Evolutionary conservation across 2,329 filamentous ascomycete species (phyloP), one percentile per base, ranked within the genome.

Genomic region (Hypoxylon rubiginosum): DNA sequence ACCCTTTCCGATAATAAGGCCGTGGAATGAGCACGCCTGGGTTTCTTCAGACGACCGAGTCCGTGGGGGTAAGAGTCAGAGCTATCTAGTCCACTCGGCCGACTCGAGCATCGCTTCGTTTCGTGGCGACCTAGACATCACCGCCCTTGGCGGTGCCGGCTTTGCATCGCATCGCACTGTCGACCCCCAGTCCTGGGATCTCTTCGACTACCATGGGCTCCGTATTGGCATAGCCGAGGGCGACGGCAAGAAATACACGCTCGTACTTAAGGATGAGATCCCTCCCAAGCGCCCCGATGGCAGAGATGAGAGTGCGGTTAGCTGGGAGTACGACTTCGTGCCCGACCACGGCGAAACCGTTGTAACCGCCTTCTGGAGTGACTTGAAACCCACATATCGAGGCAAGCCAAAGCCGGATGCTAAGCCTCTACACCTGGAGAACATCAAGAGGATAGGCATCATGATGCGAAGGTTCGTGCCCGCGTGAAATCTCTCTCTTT

Each of bases 81-180:
- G 87, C 32, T 78, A 83, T 66, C 76, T 88, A n/a, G 77, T 76
- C 45, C 78, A 79, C 51, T 64, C 74, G 19, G 60, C 65, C 2
- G 62, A 43, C 5, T 56, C 67, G 28, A 64, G 66, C 4, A 64
- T 73, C 78, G 88, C 90, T 78, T 59, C 84, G 79, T 94, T 94
- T 79, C 80, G 87, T 68, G 92, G 93, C 2, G 82, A 83, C 24
- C 84, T 96, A 19, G 92, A 96, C 79, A 93, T 90, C 68, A 85
- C 84, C 57, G 88, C 91, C 0, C 87, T 96, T 0, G 92, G 92
- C 26, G 92, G 92, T 30, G 92, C 93, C 0, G 93, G 93, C 4
- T 96, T 97, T 75, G 92, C 92, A 9, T 92, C 90, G 4, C 93
- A 95, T 76, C 86, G 90, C 50, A 93, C 90, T 4, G 84, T 83